Evolutionary conservation across 768 basidiomycete species (phyloP).

Genomic region (Serendipita sp.): DNA sequence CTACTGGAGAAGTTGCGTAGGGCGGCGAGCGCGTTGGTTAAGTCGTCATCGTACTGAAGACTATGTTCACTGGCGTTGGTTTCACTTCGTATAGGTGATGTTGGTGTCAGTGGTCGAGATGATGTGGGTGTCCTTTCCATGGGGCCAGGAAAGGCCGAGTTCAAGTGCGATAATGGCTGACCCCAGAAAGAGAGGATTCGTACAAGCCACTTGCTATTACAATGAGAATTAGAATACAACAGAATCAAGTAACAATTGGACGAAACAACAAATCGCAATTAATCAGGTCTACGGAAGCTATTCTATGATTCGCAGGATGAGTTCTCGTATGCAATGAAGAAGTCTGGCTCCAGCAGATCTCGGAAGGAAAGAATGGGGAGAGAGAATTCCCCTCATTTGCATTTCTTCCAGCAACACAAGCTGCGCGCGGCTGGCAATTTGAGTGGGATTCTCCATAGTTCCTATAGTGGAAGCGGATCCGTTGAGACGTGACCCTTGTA

Average conservation of each 20-base stretch:
- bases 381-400: slow-evolving; percentile 50
- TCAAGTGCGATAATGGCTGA: not conserved
- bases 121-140: slow-evolving; percentile 6
- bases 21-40: slow-evolving; percentile 47
- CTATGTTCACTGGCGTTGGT: slow-evolving; percentile 19
- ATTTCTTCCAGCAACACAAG: slow-evolving; percentile 36
- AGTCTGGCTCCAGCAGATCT: slow-evolving; percentile 33
- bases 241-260: not conserved
- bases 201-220: not conserved
- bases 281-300: not conserved
- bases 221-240: slow-evolving; percentile 8
- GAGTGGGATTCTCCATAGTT: slow-evolving; percentile 39
- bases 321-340: slow-evolving; percentile 59
- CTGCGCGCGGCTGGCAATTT: slow-evolving; percentile 8
- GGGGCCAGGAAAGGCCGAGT: not conserved
- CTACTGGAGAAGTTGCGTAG: slow-evolving; percentile 40
- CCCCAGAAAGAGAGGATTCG: not conserved
- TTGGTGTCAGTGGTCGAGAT: slow-evolving; percentile 30
- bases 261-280: not conserved
- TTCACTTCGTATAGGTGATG: slow-evolving; percentile 35
- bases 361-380: slow-evolving; percentile 53
- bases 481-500: slow-evolving; percentile 22
- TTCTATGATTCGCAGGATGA: slow-evolving; percentile 21
- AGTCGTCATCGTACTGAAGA: slow-evolving; percentile 30
- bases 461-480: slow-evolving; percentile 50